Evolutionary conservation across 169 alveolate genomes (phyloP), one percentile per base, ranked within the genome.

Genomic region (Plasmodium coatneyi): DNA sequence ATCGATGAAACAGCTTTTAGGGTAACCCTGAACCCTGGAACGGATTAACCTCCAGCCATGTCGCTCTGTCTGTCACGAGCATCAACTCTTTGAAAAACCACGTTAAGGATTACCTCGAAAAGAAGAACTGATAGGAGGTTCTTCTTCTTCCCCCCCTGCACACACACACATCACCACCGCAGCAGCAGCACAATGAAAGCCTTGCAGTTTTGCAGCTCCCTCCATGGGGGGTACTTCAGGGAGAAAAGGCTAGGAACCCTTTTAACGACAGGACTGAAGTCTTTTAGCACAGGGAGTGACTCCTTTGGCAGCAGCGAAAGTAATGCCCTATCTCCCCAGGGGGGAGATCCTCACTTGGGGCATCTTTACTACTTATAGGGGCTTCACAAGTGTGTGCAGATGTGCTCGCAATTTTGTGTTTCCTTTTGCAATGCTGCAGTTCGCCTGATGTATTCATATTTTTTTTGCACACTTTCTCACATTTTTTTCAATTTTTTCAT

Each of bases 281-380:
- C 76, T 1, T 36, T 46, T 52, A 52, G 87, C 49, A 80, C 87
- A 36, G 19, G 14, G 28, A 80, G 76, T 28, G 76, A 25, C 32
- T 70, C 60, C 43, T 80, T 52, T 49, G 32, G 84, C 32, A 80
- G 54, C 87, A 39, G 39, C 9, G 70, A 80, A 80, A 80, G 87
- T 80, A 80, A 80, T 16, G 36, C n/a, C 22, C 76, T 66, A 9
- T 66, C n/a, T 66, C 76, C 36, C 36, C n/a, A 46, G n/a, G 12
- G 4, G 19, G n/a, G 19, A 12, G 56, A n/a, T 66, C 76, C n/a
- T n/a, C 76, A 28, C 1, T 72, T 16, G 6, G 54, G 16, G n/a
- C 5, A 6, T 49, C 60, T 56, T 3, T 14, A 7, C 74, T 70
- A 19, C 5, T 6, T 41, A 22, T 80, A 74, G 25, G 22, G 56